A percentile compares a stretch with the other conserved stretches of the same genome.
Conservation (phyloP, 768 basidiomycete genomes). For the Lactifluus piperatus region DNA sequence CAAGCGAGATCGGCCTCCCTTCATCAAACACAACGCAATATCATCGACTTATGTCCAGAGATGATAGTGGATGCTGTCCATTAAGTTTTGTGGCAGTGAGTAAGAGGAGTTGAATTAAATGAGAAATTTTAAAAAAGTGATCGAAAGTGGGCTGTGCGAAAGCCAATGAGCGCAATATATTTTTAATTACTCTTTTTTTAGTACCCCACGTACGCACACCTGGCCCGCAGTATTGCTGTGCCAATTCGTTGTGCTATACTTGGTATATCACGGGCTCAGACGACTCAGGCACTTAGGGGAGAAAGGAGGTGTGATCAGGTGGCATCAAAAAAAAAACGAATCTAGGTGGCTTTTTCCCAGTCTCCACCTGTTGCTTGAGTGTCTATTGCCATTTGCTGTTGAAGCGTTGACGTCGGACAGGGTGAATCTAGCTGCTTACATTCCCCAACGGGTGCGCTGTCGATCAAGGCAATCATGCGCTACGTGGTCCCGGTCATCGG, state of each 20-base stretch:
- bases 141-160: too few relatives aligned
- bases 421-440: neutral
- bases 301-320: neutral
- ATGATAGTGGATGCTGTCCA: too few relatives aligned
- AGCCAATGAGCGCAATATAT: too few relatives aligned
- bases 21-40: too few relatives aligned
- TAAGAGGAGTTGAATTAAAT: too few relatives aligned
- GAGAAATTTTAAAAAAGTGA: too few relatives aligned
- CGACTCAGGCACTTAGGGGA: neutral
- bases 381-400: constrained; percentile 13
- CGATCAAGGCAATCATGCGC: neutral
- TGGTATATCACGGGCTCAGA: neutral
- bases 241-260: too few relatives aligned
- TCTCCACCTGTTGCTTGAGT: neutral
- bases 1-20: too few relatives aligned
- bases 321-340: neutral
- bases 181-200: neutral
- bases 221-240: too few relatives aligned
- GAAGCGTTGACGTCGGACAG: neutral
- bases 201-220: too few relatives aligned
- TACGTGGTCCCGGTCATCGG: neutral
- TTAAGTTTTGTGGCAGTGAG: too few relatives aligned
- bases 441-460: neutral
- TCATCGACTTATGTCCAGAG: too few relatives aligned
- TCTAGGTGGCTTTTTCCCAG: neutral